Evolutionary conservation across 2,329 filamentous ascomycete species (phyloP).

Genomic region (Penicillium olsonii): DNA sequence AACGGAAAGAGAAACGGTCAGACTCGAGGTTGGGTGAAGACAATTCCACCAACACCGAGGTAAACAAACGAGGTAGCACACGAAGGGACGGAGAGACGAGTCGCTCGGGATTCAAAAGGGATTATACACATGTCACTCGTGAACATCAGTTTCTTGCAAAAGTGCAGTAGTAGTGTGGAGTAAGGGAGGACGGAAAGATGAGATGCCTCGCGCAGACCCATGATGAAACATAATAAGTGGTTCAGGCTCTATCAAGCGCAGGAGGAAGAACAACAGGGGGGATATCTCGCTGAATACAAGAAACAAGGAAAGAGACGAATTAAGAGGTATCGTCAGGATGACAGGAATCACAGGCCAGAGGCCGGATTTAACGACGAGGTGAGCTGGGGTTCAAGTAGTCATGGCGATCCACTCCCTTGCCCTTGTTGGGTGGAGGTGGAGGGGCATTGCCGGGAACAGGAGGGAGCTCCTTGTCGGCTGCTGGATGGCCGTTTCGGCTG

Average conservation of each 20-base stretch:
- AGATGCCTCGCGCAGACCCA: slow-evolving; percentile 22
- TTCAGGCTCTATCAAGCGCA: slow-evolving; percentile 24
- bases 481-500: slow-evolving; percentile 40
- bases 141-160: slow-evolving; percentile 30
- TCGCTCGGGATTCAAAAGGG: slow-evolving; percentile 23
- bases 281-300: slow-evolving; percentile 26
- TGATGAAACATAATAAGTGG: slow-evolving; percentile 15
- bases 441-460: slow-evolving; percentile 24
- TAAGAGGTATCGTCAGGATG: background rate
- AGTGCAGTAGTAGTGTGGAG: background rate
- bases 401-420: slow-evolving; percentile 24
- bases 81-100: slow-evolving; percentile 14
- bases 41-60: background rate
- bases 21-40: background rate
- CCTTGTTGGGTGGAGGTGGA: slow-evolving; percentile 23
- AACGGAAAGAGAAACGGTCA: slow-evolving; percentile 2
- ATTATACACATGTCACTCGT: slow-evolving; percentile 36
- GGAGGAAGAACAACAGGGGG: slow-evolving; percentile 11
- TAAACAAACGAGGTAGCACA: slow-evolving; percentile 1
- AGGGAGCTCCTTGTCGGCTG: slow-evolving; percentile 33
- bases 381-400: slow-evolving; percentile 3
- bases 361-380: slow-evolving; percentile 5
- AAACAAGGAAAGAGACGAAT: slow-evolving; percentile 10
- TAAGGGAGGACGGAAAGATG: slow-evolving; percentile 8
- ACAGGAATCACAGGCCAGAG: background rate